A percentile compares a stretch with the other conserved stretches of the same genome.
Conservation (phyloP, 305 asterid genomes). For the Fraxinus angustifolia region DNA sequence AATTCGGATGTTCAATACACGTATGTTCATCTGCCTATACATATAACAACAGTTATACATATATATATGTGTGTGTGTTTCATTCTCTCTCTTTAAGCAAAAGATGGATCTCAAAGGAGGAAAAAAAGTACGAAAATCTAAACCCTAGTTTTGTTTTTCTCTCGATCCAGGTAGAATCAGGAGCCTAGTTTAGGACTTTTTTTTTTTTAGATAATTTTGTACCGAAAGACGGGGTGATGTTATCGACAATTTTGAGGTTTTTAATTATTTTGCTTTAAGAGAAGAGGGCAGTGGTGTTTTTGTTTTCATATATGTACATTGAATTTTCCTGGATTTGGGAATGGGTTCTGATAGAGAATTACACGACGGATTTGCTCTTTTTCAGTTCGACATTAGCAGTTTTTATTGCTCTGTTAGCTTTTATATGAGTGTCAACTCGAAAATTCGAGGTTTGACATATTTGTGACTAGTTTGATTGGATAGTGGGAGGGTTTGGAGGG, state of each 20-base stretch:
- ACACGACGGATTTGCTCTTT: not conserved
- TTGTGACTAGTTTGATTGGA: not conserved
- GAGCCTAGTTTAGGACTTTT: constrained; percentile 20
- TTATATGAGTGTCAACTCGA: not conserved
- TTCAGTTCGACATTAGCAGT: not conserved
- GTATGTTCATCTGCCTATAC: not conserved
- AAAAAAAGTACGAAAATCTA: constrained; percentile 15
- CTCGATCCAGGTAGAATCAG: constrained; percentile 20
- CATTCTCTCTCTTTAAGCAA: not conserved
- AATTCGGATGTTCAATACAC: not conserved
- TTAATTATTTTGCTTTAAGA: not conserved
- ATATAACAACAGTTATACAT: not conserved
- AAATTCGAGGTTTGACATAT: not conserved
- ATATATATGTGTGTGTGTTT: not conserved
- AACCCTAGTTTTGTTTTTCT: constrained; percentile 3
- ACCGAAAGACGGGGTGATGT: not conserved
- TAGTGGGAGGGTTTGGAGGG: not conserved
- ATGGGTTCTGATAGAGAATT: not conserved
- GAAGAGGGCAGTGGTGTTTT: not conserved
- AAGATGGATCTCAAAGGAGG: constrained; percentile 1
- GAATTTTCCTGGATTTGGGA: not conserved
- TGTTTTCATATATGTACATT: not conserved
- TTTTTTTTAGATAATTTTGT: not conserved
- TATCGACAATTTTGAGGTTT: not conserved
- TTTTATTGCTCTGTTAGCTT: not conserved